Conservation (phyloP, 2,329 filamentous ascomycete species). For the Cercospora sesami region DNA sequence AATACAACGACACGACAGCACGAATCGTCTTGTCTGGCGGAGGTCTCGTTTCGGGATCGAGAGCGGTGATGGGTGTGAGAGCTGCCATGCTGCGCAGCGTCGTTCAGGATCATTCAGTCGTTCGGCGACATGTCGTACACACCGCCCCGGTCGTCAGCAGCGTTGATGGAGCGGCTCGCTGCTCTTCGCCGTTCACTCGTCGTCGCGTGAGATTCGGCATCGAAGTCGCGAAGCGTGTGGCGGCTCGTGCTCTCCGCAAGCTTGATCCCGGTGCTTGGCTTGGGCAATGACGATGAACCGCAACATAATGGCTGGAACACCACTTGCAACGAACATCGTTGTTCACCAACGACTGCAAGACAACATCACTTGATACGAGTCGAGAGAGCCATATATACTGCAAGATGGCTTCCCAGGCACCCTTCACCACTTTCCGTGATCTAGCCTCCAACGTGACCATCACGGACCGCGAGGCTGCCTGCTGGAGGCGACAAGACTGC, state of each 20-base stretch:
- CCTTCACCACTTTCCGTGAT: not conserved
- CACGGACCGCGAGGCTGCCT: conserved; percentile 26
- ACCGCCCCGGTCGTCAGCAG: not conserved
- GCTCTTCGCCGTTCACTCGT: not conserved
- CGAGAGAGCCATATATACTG: not conserved
- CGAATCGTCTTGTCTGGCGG: conserved; percentile 49
- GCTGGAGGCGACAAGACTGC: conserved; percentile 40
- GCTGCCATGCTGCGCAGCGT: conserved; percentile 9
- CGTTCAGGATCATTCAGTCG: not conserved
- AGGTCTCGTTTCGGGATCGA: conserved; percentile 31
- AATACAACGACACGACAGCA: conserved; percentile 79
- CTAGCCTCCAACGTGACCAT: not conserved
- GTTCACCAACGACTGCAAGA: not conserved
- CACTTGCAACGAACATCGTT: not conserved
- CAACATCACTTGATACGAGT: not conserved
- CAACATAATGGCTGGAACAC: conserved; percentile 7
- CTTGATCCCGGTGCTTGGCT: conserved; percentile 6
- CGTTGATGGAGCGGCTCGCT: not conserved
- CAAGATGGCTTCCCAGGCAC: not conserved
- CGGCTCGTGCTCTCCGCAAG: not conserved
- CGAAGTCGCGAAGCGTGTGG: conserved; percentile 10
- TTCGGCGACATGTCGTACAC: not conserved
- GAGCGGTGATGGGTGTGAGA: conserved; percentile 35
- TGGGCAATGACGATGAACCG: not conserved
- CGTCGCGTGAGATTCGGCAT: conserved; percentile 1